Base-by-base conservation (phyloP, 2,329 filamentous ascomycete genomes). In the Paecilomyces formosus region DNA sequence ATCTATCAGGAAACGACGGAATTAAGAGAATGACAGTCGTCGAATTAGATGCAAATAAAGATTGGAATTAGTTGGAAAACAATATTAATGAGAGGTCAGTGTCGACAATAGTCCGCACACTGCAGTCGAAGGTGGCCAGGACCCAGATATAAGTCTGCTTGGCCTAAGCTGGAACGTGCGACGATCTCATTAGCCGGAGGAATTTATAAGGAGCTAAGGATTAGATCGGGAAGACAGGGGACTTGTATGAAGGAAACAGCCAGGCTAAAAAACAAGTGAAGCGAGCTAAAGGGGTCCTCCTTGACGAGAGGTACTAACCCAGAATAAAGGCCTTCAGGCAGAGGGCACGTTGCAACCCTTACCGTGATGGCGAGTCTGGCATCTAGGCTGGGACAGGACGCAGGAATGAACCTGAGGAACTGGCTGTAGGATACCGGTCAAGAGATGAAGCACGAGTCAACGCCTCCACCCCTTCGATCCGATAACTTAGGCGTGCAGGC, bases 11-110 rank as follows among this genome's bases (percentile, higher is more conserved):
- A 62, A 75, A 75, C 73, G 71, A 76, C 72, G 72, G 68, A 68
- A 67, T 67, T 64, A 71, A 80, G 75, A 74, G 80, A 84, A 72
- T 77, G 81, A 79, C 73, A 76, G 75, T 78, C 78, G 75, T 72
- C 64, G 62, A 62, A 71, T 74, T 74, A 75, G 72, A 65, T 68
- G 63, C 63, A 72, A 72, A 71, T 77, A 83, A 81, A 72, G 82
- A 85, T 74, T 75, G 82, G 77, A 77, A 79, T 78, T 83, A 83
- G 81, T 83, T 83, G 79, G 80, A 72, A 70, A 65, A 61, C 62
- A 59, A 63, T 72, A 77, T 75, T 77, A 76, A 80, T 66, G 65
- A 68, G 71, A 74, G 70, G 75, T 68, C 74, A 74, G 72, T 67
- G 68, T 66, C 71, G 73, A 74, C 64, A 65, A 75, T 73, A 76